Conservation (phyloP, 2,329 filamentous ascomycete genomes). For the Penicillium expansum region DNA sequence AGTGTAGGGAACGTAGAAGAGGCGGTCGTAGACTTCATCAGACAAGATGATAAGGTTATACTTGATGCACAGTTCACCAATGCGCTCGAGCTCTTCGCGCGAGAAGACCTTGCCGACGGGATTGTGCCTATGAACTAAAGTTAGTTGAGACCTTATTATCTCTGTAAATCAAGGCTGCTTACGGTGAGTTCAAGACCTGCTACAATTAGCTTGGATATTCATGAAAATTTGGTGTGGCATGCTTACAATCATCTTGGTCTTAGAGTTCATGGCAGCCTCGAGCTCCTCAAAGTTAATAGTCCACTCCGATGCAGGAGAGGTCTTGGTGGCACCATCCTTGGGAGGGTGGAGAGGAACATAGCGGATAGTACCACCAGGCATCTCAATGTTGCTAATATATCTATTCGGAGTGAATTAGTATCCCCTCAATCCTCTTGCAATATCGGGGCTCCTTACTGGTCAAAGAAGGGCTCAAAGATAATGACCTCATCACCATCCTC, state of each 20-base stretch:
- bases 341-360: conserved; percentile 96
- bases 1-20: conserved; percentile 95
- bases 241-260: conserved; percentile 90
- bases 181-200: conserved; percentile 52
- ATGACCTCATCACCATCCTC: conserved; percentile 95
- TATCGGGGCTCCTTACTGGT: conserved; percentile 62
- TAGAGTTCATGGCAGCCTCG: conserved; percentile 74
- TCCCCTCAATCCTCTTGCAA: background rate
- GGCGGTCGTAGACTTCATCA: conserved; percentile 89
- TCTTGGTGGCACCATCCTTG: conserved; percentile 70
- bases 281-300: conserved; percentile 79
- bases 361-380: conserved; percentile 91
- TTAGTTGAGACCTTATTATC: conserved; percentile 4
- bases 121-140: conserved; percentile 61
- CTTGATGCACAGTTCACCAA: conserved; percentile 86
- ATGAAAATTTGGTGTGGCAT: conserved; percentile 46
- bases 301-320: conserved; percentile 86
- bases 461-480: conserved; percentile 97
- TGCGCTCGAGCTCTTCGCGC: conserved; percentile 73
- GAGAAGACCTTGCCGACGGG: conserved; percentile 96
- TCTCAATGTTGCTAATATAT: conserved; percentile 97
- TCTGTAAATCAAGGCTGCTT: conserved; percentile 20
- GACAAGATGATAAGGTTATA: conserved; percentile 91
- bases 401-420: conserved; percentile 33
- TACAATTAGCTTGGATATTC: conserved; percentile 8